A percentile compares a stretch with the other conserved stretches of the same genome.
Conservation (phyloP, 306 rosid species). For the Pyrus bretschneideri region DNA sequence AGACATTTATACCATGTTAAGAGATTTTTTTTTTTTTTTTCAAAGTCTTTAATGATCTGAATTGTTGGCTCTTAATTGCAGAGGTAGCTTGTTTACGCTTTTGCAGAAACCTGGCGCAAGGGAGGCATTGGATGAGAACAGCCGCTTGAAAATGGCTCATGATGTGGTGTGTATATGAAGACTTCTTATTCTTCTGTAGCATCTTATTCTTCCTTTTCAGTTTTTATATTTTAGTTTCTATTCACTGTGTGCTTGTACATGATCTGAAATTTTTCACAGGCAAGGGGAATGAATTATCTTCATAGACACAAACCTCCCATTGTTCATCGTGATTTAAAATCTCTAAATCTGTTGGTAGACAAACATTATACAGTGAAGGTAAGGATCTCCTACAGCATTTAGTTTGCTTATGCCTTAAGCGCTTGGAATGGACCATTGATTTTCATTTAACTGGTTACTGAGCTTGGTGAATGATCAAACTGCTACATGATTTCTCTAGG, state of each 20-base stretch:
- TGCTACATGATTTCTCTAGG: neutral
- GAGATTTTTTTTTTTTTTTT: neutral
- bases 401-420: neutral
- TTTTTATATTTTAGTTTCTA: conserved; percentile 3
- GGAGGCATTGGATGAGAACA: conserved; percentile 85
- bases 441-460: conserved; percentile 13
- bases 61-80: conserved; percentile 44
- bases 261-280: conserved; percentile 45
- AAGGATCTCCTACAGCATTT: neutral
- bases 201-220: conserved; percentile 1
- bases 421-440: conserved; percentile 20
- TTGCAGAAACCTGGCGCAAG: conserved; percentile 77
- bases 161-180: conserved; percentile 76
- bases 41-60: conserved; percentile 13
- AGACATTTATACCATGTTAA: conserved; percentile 4
- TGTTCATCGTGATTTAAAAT: conserved; percentile 94
- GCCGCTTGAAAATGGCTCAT: conserved; percentile 81
- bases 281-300: conserved; percentile 98
- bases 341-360: conserved; percentile 98
- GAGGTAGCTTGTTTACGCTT: conserved; percentile 96
- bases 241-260: neutral
- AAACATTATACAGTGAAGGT: conserved; percentile 94
- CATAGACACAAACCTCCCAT: conserved; percentile 94
- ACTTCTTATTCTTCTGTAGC: neutral
- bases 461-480: conserved; percentile 3